These are phyloP conservation scores for Penicillium sp. DNA, from an alignment of 2,329 filamentous ascomycete genomes.

Conservation along the genomic window DNA sequence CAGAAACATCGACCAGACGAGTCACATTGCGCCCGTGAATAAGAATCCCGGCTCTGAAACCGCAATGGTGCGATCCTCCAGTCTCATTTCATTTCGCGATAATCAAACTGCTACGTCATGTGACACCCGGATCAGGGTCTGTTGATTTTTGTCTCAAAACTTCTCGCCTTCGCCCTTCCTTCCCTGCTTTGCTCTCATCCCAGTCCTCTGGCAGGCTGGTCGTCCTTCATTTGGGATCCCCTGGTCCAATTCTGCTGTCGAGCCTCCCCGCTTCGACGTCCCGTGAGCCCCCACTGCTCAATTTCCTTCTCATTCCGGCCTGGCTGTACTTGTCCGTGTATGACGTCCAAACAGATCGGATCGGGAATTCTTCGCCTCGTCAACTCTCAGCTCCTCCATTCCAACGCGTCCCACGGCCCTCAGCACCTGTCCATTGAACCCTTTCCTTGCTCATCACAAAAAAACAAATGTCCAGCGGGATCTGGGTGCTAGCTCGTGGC, in stretches of 20 bases:
- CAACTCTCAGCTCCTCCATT: not conserved
- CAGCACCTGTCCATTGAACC: conserved; percentile 1
- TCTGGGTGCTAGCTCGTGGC: conserved; percentile 39
- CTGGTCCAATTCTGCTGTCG: not conserved
- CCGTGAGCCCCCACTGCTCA: conserved; percentile 1
- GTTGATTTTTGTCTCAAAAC: conserved; percentile 18
- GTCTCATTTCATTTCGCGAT: too few relatives aligned
- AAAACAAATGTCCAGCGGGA: conserved; percentile 43
- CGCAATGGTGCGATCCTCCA: too few relatives aligned
- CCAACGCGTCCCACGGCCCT: conserved; percentile 1
- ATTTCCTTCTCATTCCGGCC: not conserved
- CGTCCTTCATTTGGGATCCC: conserved; percentile 8
- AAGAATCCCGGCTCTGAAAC: too few relatives aligned
- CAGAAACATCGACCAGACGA: not conserved
- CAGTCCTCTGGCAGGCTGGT: conserved; percentile 15
- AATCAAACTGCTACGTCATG: conserved; percentile 18
- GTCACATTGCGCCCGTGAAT: too few relatives aligned
- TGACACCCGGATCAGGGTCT: conserved; percentile 12
- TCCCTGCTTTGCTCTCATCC: conserved; percentile 12
- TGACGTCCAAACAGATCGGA: too few relatives aligned
- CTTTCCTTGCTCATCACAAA: conserved; percentile 9
- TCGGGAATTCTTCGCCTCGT: not conserved
- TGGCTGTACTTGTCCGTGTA: too few relatives aligned
- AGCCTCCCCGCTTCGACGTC: conserved; percentile 5
- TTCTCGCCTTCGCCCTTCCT: conserved; percentile 4